Conservation (phyloP, 495 filamentous ascomycete species). For the Penicillium paradoxum region DNA sequence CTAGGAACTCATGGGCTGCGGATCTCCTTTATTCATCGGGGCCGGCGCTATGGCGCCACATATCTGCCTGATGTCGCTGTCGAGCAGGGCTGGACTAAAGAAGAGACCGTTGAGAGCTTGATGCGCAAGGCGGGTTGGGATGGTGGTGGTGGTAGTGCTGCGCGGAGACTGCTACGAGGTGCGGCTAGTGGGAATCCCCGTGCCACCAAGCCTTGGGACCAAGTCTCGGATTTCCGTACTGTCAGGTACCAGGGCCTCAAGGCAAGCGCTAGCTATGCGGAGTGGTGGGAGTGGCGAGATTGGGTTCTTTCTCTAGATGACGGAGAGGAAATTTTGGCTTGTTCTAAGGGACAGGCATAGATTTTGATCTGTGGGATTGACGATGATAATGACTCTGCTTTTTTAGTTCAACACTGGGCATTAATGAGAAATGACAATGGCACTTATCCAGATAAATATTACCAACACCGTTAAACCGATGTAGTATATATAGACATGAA, state of each 20-base stretch:
- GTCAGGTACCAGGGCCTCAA: slow-evolving; percentile 78
- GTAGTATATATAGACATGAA: not conserved
- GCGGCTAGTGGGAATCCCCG: slow-evolving; percentile 10
- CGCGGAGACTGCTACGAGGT: slow-evolving; percentile 37
- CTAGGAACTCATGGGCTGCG: slow-evolving; percentile 80
- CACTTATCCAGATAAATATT: not conserved
- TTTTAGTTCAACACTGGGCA: not conserved
- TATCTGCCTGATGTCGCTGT: slow-evolving; percentile 88
- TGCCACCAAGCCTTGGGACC: slow-evolving; percentile 54
- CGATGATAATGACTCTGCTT: slow-evolving; percentile 11
- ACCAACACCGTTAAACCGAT: not conserved
- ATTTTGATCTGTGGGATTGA: not conserved
- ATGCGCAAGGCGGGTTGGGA: slow-evolving; percentile 94
- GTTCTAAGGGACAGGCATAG: slow-evolving; percentile 4
- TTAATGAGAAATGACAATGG: not conserved
- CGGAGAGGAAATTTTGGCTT: slow-evolving; percentile 22
- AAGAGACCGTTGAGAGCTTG: slow-evolving; percentile 81
- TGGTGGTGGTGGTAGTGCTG: slow-evolving; percentile 44
- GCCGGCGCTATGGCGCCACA: slow-evolving; percentile 60
- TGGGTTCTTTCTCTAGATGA: slow-evolving; percentile 56
- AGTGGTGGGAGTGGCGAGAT: slow-evolving; percentile 71
- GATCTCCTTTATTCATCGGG: slow-evolving; percentile 65
- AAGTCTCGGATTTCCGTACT: slow-evolving; percentile 64
- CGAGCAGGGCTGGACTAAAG: slow-evolving; percentile 95
- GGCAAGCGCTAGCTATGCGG: slow-evolving; percentile 61